Evolutionary conservation across 2,329 filamentous ascomycete species (phyloP).

Genomic region (Diaporthe nobilis): DNA sequence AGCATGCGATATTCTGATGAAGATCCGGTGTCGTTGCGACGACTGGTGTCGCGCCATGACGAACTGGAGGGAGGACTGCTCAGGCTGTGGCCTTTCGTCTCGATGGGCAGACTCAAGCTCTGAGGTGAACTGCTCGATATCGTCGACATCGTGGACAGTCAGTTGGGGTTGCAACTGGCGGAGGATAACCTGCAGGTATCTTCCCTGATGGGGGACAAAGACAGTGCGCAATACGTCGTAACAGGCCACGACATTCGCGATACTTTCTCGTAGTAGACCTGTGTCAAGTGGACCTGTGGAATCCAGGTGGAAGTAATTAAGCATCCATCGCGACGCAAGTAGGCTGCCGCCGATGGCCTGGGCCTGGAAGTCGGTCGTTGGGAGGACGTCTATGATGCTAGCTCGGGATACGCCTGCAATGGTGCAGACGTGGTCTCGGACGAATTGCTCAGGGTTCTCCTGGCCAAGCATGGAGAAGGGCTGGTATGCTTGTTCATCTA

Average conservation of each 20-base stretch:
- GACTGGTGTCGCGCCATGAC: not conserved
- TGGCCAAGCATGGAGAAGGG: slow-evolving; percentile 11
- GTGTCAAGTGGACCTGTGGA: not conserved
- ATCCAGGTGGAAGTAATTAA: slow-evolving; percentile 2
- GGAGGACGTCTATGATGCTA: slow-evolving; percentile 7
- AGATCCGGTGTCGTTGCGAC: not conserved
- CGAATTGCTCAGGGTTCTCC: not conserved
- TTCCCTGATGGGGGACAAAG: not conserved
- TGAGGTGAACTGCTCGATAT: slow-evolving; percentile 6
- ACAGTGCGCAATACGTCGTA: slow-evolving; percentile 9
- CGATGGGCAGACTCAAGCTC: not conserved
- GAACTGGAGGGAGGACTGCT: not conserved
- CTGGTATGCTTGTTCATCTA: not conserved
- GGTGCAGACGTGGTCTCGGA: slow-evolving; percentile 2
- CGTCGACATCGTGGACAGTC: not conserved
- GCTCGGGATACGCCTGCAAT: slow-evolving; percentile 7
- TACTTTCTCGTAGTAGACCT: not conserved
- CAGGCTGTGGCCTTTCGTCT: not conserved
- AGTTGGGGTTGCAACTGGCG: not conserved
- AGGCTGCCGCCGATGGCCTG: slow-evolving; percentile 40
- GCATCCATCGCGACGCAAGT: slow-evolving; percentile 6
- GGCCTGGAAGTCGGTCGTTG: slow-evolving; percentile 47
- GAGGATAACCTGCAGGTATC: slow-evolving; percentile 14
- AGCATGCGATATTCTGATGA: slow-evolving; percentile 59
- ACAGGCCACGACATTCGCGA: not conserved